Base-by-base conservation (phyloP, 2,329 filamentous ascomycete species). In the Alternaria arbusti region DNA sequence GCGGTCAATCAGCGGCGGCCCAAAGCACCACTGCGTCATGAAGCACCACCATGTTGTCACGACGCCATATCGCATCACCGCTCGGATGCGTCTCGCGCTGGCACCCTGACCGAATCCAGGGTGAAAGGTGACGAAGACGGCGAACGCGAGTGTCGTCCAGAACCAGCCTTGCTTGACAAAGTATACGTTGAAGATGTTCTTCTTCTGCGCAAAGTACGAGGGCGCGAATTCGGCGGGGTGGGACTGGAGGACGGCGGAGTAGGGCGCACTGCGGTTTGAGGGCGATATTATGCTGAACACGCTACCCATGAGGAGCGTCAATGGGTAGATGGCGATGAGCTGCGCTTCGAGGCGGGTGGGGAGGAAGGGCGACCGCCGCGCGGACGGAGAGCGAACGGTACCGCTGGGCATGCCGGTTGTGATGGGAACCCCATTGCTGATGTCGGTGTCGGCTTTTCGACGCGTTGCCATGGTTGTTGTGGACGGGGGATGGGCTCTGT, bases 131-230 rank as follows among this genome's bases (percentile, higher is more conserved):
- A 92, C 79, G 65, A 97, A 93, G 15, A 87, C 79, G 32, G 87
- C 80, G 74, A 97, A 94, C 1, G 92, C 90, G 10, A 88, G 77
- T 0, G 92, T 94, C 28, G 93, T 89, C 96, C 96, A 99, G 54
- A 90, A 87, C 96, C 96, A 99, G 65, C 95, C 95, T 57, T 92
- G 86, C 85, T 99, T 99, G 74, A 99, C 96, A 76, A 98, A 99
- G 73, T 94, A 87, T 50, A 91, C 81, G 78, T 99, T 99, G 86
- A 98, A 91, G 56, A 97, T 73, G 82, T 99, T 99, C 79, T 89
- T 87, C 82, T 99, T 99, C 72, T 91, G 91, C 50, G 96, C 95
- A 79, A 99, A 99, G 84, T 98, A 99, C 77, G 87, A 90, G 3
- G 92, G 92, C 54, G 90, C 87, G 5, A 84, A 79, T 44, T 79